Evolutionary conservation across 768 basidiomycete species (phyloP), one percentile per base, ranked within the genome.

Genomic region (Saitozyma sp.): DNA sequence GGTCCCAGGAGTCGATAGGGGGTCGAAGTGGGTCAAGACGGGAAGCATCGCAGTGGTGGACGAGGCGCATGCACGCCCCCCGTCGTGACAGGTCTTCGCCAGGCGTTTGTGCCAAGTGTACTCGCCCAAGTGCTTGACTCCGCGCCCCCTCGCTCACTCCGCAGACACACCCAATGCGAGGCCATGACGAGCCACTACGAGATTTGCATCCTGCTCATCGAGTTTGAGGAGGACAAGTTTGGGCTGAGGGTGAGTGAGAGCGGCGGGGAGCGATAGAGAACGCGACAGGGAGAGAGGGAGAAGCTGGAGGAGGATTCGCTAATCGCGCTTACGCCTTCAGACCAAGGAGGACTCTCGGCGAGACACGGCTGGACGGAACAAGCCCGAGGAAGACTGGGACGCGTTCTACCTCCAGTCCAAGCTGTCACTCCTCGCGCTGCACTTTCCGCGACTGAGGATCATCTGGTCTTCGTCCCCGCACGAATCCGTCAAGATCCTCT

Each of bases 381-480:
- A 67, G 41, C 84, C 59, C 84, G 84, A 29, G 66, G 80, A 39
- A 84, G 85, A 67, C 20, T 66, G 70, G 68, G 85, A 78, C 46
- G 77, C 82, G 0, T 83, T 86, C 14, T 83, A 85, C 50, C 83
- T 97, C 17, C 95, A 97, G 78, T 87, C 90, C n/a, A 96, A 96
- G 71, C 85, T 99, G 42, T 91, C 91, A 38, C 84, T 98, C 14
- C 85, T 99, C 7, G 88, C 89, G 0, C 85, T 98, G 37, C 84
- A 89, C 8, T 98, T 98, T 76, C 96, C 94, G 0, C 88, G 91
- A 13, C 82, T 99, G 3, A 87, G 92, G 50, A 90, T 97, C 73
- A 90, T 99, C 76, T 98, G 96, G 96, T 93, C 93, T 0, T 93
- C 93, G 1, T 97, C 94, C 0, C 91, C 96, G 0, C 91, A 92